A percentile compares a stretch with the other conserved stretches of the same genome.
phyloP scores from a whole-genome alignment of 768 basidiomycete species.

The Pleurotus pulmonarius region DNA sequence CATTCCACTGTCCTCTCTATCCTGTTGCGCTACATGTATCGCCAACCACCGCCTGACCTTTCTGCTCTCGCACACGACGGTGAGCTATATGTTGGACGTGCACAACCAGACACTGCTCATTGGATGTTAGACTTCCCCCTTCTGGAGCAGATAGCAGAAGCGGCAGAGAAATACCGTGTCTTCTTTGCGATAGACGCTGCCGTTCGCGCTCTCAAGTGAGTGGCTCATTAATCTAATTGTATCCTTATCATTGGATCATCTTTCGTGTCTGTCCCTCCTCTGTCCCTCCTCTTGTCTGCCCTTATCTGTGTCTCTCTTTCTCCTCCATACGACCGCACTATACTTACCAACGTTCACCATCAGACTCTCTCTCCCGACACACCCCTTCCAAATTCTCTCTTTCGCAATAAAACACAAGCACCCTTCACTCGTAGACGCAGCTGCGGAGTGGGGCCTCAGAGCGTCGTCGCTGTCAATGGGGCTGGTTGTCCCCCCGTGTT shows the following conservation, averaged over 20 bases:
- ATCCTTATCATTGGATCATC: neutral
- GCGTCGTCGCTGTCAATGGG: neutral
- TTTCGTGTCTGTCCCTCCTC: neutral
- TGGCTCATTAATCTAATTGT: neutral
- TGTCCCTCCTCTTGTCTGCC: no score
- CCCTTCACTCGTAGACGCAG: neutral
- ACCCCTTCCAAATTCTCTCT: conserved; percentile 10
- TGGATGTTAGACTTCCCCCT: conserved; percentile 3
- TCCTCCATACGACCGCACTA: neutral
- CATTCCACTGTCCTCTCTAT: conserved; percentile 11
- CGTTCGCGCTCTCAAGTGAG: conserved; percentile 16
- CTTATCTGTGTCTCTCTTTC: neutral
- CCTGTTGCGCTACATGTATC: conserved; percentile 19
- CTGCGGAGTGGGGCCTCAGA: conserved; percentile 4
- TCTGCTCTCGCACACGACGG: neutral
- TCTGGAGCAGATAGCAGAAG: conserved; percentile 15
- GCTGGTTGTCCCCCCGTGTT: no score
- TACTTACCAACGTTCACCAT: neutral
- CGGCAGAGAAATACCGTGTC: conserved; percentile 21
- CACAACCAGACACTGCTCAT: no score
- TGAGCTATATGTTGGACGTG: no score
- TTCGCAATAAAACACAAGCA: conserved; percentile 13
- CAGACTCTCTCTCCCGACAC: neutral
- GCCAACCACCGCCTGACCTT: conserved; percentile 17
- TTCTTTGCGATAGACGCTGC: conserved; percentile 16